Percentiles rank a stretch among this genome's conserved stretches.
phyloP scores from a whole-genome alignment of 108 stramenopile genomes.

The Cylindrotheca closterium region DNA sequence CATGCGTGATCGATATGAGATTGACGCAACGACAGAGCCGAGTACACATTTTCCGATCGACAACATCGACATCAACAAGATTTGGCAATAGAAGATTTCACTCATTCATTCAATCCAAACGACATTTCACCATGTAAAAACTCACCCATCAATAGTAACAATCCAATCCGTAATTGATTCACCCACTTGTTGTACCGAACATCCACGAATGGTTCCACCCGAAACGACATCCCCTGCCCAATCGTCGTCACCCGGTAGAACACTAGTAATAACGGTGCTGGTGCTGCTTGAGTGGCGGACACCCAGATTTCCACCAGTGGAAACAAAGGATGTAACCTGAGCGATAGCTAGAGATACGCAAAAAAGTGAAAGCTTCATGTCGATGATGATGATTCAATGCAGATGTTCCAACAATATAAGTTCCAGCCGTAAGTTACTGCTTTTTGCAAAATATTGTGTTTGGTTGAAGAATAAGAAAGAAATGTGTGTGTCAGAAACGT shows the following conservation, averaged over 20 bases:
- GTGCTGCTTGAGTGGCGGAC: background rate
- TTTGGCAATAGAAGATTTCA: no score
- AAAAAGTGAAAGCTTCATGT: background rate
- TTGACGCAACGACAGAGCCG: background rate
- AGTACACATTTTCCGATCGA: background rate
- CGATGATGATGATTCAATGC: no score
- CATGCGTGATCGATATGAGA: background rate
- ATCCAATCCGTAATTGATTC: slow-evolving; percentile 53
- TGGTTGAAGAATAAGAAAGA: no score
- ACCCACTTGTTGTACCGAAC: slow-evolving; percentile 44
- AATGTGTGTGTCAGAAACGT: no score
- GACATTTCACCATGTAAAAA: background rate
- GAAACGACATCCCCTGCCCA: slow-evolving; percentile 72
- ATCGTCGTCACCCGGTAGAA: background rate
- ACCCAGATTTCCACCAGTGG: background rate
- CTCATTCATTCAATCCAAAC: background rate
- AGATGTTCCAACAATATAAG: no score
- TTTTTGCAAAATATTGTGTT: no score
- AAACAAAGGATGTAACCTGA: background rate
- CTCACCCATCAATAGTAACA: slow-evolving; percentile 68
- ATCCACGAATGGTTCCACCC: slow-evolving; percentile 63
- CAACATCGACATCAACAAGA: no score
- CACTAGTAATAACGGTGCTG: background rate
- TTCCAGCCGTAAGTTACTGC: no score
- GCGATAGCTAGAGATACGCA: background rate